These are phyloP conservation scores for Cenchrus purpureus DNA, from an alignment of 176 grass and related monocot genomes.

Conservation along the genomic window DNA sequence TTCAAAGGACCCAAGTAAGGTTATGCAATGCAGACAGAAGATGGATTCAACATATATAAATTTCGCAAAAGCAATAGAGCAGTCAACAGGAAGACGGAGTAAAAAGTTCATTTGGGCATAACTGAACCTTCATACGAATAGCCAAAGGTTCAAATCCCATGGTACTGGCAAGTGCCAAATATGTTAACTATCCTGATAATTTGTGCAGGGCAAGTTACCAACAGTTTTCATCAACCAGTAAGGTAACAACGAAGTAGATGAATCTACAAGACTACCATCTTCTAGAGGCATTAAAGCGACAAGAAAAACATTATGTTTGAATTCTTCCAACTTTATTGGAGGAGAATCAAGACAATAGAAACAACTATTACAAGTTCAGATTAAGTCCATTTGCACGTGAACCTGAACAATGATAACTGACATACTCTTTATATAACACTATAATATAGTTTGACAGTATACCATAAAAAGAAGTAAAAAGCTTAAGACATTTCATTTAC, in stretches of 20 bases:
- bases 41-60: background rate
- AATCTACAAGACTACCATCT: slow-evolving; percentile 11
- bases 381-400: background rate
- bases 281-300: background rate
- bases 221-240: slow-evolving; percentile 4
- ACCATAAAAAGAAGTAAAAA: background rate
- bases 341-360: background rate
- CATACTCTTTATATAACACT: background rate
- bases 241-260: background rate
- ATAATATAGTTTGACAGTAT: background rate
- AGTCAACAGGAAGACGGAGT: background rate
- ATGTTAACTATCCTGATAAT: slow-evolving; percentile 1
- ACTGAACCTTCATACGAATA: background rate
- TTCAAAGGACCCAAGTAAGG: background rate
- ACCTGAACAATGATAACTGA: background rate
- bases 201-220: background rate
- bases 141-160: background rate
- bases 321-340: slow-evolving; percentile 26
- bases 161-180: background rate
- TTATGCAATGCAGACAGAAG: slow-evolving; percentile 9
- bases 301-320: background rate
- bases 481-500: background rate
- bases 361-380: background rate
- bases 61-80: background rate
- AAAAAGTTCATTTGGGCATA: background rate